A percentile compares a stretch with the other conserved stretches of the same genome.
These are phyloP conservation scores for Paralagenidium karlingii DNA, from an alignment of 352 stramenopile species.

Conservation along the genomic window DNA sequence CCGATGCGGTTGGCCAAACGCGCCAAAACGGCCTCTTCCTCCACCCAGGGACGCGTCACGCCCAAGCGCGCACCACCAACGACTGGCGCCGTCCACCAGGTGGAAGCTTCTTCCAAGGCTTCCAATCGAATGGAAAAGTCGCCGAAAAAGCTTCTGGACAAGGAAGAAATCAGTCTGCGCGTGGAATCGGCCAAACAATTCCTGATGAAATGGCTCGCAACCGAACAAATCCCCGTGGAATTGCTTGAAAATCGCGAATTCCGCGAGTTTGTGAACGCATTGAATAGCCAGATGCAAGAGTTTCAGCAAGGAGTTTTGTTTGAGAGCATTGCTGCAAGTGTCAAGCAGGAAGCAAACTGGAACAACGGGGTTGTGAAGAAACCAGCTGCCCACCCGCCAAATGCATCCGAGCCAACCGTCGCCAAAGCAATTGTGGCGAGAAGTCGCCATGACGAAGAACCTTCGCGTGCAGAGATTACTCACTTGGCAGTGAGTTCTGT, in stretches of 20 bases:
- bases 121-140: no score
- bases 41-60: no score
- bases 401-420: no score
- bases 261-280: slow-evolving; percentile 14
- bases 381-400: no score
- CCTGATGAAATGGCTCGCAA: slow-evolving; percentile 23
- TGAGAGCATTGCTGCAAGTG: background rate
- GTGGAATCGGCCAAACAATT: slow-evolving; percentile 15
- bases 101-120: no score
- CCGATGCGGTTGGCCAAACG: slow-evolving; percentile 3
- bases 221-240: slow-evolving; percentile 25
- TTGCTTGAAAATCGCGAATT: slow-evolving; percentile 26
- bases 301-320: slow-evolving; percentile 8
- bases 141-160: background rate
- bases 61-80: slow-evolving; percentile 4
- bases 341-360: background rate
- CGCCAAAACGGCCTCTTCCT: no score
- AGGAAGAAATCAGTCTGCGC: slow-evolving; percentile 3
- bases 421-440: slow-evolving; percentile 19
- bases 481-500: slow-evolving; percentile 13
- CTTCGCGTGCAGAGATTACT: slow-evolving; percentile 14
- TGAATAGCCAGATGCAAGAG: slow-evolving; percentile 24
- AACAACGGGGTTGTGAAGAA: background rate
- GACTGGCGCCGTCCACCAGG: no score
- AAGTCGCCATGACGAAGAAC: slow-evolving; percentile 17